These are phyloP conservation scores for Russula virescens DNA, from an alignment of 768 basidiomycete genomes.

Conservation along the genomic window DNA sequence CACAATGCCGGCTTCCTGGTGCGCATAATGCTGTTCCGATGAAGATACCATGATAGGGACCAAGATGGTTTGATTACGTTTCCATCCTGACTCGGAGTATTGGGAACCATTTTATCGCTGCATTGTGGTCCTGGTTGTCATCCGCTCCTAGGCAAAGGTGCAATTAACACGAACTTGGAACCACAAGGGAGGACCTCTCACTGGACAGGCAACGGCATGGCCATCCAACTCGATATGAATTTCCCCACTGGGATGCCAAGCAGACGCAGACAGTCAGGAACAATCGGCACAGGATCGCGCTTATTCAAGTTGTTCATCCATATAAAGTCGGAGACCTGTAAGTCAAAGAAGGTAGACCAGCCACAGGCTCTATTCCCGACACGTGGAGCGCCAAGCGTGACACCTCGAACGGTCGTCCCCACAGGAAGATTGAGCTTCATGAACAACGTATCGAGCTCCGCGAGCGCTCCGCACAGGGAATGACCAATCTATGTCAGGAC, in stretches of 20 bases:
- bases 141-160: constrained; percentile 34
- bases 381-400: constrained; percentile 23
- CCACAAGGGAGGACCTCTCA: neutral
- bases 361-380: constrained; percentile 19
- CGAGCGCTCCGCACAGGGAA: constrained; percentile 22
- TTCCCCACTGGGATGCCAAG: constrained; percentile 14
- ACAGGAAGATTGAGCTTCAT: constrained; percentile 19
- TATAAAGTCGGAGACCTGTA: constrained; percentile 20
- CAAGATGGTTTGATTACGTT: constrained; percentile 52
- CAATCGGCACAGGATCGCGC: constrained; percentile 16
- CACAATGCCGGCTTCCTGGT: neutral
- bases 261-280: constrained; percentile 17
- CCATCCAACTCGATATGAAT: constrained; percentile 18
- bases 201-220: constrained; percentile 12
- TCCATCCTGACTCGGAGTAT: constrained; percentile 33
- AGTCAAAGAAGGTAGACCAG: constrained; percentile 16
- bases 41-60: constrained; percentile 49
- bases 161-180: no score
- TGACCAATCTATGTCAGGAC: constrained; percentile 9
- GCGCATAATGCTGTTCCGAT: constrained; percentile 46
- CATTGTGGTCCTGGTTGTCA: constrained; percentile 48
- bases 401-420: constrained; percentile 13
- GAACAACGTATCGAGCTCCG: constrained; percentile 18
- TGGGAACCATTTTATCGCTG: constrained; percentile 50
- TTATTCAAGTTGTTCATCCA: constrained; percentile 21